Conservation (phyloP, 192 early-diverging fungal genomes). For the Kappamyces sp. region DNA sequence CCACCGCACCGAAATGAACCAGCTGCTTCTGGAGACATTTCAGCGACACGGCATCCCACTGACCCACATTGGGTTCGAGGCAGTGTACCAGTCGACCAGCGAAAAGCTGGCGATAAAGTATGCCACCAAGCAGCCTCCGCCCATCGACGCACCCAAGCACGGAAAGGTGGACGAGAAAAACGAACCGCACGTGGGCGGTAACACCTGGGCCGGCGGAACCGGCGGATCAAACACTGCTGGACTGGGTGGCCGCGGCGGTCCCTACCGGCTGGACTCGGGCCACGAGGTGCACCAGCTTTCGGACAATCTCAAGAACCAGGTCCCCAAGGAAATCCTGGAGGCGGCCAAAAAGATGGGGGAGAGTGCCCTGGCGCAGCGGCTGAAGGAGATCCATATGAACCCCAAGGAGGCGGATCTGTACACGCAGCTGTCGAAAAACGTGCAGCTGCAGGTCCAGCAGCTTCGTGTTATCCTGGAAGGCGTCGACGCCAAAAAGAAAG, state of each 20-base stretch:
- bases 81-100: neutral
- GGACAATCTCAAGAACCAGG: slow-evolving; percentile 55
- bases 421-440: slow-evolving; percentile 37
- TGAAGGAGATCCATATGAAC: slow-evolving; percentile 66
- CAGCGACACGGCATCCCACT: slow-evolving; percentile 2
- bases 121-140: slow-evolving; percentile 5
- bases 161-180: slow-evolving; percentile 36
- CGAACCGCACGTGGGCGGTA: slow-evolving; percentile 40
- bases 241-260: slow-evolving; percentile 39
- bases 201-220: slow-evolving; percentile 39
- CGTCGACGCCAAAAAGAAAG: slow-evolving; percentile 73
- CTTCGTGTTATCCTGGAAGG: slow-evolving; percentile 71
- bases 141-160: slow-evolving; percentile 29
- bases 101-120: slow-evolving; percentile 11
- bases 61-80: slow-evolving; percentile 1
- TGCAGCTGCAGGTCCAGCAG: slow-evolving; percentile 65
- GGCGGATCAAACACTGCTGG: slow-evolving; percentile 44
- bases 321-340: slow-evolving; percentile 35
- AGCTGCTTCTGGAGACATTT: slow-evolving; percentile 23
- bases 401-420: slow-evolving; percentile 51
- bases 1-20: slow-evolving; percentile 31
- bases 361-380: slow-evolving; percentile 62
- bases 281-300: slow-evolving; percentile 38
- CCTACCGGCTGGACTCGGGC: slow-evolving; percentile 38
- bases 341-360: slow-evolving; percentile 62